phyloP scores from a whole-genome alignment of 2,329 filamentous ascomycete genomes.

The Curvularia hawaiiensis region DNA sequence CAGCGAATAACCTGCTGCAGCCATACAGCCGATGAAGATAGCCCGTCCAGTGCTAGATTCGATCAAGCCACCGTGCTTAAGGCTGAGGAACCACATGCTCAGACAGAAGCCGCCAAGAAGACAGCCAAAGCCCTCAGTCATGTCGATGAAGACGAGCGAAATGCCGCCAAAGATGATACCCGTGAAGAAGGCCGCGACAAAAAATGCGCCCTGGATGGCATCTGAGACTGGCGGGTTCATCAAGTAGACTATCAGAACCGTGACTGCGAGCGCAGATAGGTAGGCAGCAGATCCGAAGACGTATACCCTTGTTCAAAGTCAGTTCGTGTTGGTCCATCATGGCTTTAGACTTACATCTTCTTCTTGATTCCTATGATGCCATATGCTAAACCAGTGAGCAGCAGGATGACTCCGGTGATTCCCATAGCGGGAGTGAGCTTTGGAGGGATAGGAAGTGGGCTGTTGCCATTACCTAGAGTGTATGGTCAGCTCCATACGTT shows the following conservation, averaged over 20 bases:
- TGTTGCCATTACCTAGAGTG: constrained; percentile 16
- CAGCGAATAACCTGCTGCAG: constrained; percentile 69
- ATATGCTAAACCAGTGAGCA: constrained; percentile 73
- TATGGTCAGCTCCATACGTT: constrained; percentile 2
- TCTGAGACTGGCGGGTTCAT: constrained; percentile 78
- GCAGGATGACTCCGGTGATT: constrained; percentile 76
- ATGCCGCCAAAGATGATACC: constrained; percentile 75
- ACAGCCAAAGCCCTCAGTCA: constrained; percentile 84
- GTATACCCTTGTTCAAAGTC: constrained; percentile 40
- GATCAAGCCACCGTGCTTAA: constrained; percentile 78
- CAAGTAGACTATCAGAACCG: constrained; percentile 85
- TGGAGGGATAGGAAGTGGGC: constrained; percentile 71
- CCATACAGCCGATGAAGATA: constrained; percentile 77
- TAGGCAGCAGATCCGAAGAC: constrained; percentile 77
- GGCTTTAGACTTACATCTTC: constrained; percentile 55
- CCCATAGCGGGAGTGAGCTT: constrained; percentile 80
- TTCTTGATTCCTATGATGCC: constrained; percentile 83
- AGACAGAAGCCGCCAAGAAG: constrained; percentile 85
- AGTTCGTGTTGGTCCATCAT: constrained; percentile 11
- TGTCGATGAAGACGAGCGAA: constrained; percentile 79
- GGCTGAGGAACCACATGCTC: constrained; percentile 86
- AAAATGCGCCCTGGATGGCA: constrained; percentile 82
- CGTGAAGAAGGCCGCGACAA: constrained; percentile 76
- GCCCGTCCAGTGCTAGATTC: constrained; percentile 65
- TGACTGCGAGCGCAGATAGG: constrained; percentile 72